Evolutionary conservation across 2,329 filamentous ascomycete species (phyloP).

Genomic region (Berkeleyomyces basicola): DNA sequence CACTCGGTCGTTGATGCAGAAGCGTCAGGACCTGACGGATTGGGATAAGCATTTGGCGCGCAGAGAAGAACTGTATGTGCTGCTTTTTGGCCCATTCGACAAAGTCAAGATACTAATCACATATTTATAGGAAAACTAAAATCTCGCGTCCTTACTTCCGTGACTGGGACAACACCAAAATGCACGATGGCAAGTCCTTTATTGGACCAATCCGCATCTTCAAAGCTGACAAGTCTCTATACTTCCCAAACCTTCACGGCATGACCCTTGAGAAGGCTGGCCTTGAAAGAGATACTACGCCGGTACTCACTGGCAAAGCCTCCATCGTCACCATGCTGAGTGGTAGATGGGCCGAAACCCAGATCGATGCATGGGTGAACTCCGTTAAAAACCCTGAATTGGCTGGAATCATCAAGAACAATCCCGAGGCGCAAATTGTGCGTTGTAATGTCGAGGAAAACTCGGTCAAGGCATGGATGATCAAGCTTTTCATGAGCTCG

Average conservation of each 20-base stretch:
- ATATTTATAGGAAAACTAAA: slow-evolving; percentile 43
- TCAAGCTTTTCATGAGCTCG: slow-evolving; percentile 38
- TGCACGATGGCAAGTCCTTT: slow-evolving; percentile 84
- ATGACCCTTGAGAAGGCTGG: slow-evolving; percentile 49
- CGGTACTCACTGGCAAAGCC: slow-evolving; percentile 53
- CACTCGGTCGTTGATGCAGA: slow-evolving; percentile 46
- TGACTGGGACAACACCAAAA: slow-evolving; percentile 74
- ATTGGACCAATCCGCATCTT: slow-evolving; percentile 72
- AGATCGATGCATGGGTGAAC: slow-evolving; percentile 57
- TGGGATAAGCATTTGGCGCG: slow-evolving; percentile 69
- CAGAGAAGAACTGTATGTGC: slow-evolving; percentile 53
- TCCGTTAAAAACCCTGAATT: slow-evolving; percentile 52
- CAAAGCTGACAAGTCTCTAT: slow-evolving; percentile 64
- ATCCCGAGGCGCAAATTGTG: slow-evolving; percentile 53
- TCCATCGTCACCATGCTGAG: slow-evolving; percentile 70
- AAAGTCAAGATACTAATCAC: not conserved
- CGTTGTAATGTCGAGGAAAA: slow-evolving; percentile 83
- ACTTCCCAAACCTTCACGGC: slow-evolving; percentile 84
- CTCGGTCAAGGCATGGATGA: slow-evolving; percentile 42
- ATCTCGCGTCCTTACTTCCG: slow-evolving; percentile 84
- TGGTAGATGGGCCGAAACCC: slow-evolving; percentile 69
- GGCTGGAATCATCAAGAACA: slow-evolving; percentile 39
- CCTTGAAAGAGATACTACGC: slow-evolving; percentile 52
- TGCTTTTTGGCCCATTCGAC: not conserved
- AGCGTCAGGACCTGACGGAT: slow-evolving; percentile 64